Conservation (phyloP, 2,329 filamentous ascomycete genomes). For the Beauveria brongniartii region DNA sequence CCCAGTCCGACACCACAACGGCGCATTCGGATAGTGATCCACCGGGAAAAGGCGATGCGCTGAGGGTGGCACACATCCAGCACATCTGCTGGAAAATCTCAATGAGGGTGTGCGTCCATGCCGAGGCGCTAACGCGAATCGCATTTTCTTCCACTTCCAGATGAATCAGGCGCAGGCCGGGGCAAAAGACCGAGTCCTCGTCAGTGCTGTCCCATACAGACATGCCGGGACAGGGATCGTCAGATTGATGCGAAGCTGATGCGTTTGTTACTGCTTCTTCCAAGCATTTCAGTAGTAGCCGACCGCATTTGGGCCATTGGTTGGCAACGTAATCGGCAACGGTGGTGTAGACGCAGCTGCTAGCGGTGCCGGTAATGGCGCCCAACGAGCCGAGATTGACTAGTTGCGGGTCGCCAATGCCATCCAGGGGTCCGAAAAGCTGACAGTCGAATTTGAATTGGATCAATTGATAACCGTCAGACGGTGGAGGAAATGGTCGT, state of each 20-base stretch:
- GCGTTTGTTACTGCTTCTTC: slow-evolving; percentile 25
- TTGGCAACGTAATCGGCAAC: slow-evolving; percentile 24
- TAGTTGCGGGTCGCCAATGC: slow-evolving; percentile 21
- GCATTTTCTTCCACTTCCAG: slow-evolving; percentile 26
- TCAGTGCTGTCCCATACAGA: slow-evolving; percentile 28
- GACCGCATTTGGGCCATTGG: slow-evolving; percentile 27
- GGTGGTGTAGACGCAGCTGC: slow-evolving; percentile 25
- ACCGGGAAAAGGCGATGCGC: slow-evolving; percentile 26
- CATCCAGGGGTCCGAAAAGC: slow-evolving; percentile 22
- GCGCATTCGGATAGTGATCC: slow-evolving; percentile 22
- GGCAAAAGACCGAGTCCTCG: slow-evolving; percentile 18
- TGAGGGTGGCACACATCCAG: slow-evolving; percentile 28
- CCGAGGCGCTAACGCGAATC: slow-evolving; percentile 25
- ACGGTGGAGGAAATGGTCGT: slow-evolving; percentile 22
- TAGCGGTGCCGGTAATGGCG: slow-evolving; percentile 27
- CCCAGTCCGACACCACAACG: slow-evolving; percentile 24
- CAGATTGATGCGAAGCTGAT: slow-evolving; percentile 17
- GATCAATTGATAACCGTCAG: slow-evolving; percentile 26
- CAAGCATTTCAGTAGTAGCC: slow-evolving; percentile 22
- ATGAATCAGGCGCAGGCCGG: slow-evolving; percentile 26
- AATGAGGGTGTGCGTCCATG: slow-evolving; percentile 27
- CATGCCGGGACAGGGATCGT: slow-evolving; percentile 23
- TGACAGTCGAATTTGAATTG: slow-evolving; percentile 30
- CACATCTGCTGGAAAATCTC: slow-evolving; percentile 30
- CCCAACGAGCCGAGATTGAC: slow-evolving; percentile 23